phyloP scores from a whole-genome alignment of 345 rosid species.

The Adansonia digitata region DNA sequence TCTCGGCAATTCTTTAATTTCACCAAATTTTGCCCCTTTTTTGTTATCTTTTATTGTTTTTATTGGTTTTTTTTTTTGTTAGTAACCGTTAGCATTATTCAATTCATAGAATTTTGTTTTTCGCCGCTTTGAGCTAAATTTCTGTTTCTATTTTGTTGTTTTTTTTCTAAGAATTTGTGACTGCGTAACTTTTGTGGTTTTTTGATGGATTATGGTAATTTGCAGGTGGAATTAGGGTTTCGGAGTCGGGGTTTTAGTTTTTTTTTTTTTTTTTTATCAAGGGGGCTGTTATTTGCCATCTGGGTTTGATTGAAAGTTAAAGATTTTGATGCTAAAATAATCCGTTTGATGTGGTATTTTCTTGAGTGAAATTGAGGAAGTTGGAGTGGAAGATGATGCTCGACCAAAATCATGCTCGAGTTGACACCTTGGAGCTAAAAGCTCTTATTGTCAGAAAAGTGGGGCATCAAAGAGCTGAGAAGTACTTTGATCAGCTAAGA shows the following conservation, averaged over 20 bases:
- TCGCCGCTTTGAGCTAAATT: neutral
- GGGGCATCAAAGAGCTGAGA: conserved; percentile 70
- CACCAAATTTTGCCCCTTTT: neutral
- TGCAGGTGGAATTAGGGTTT: conserved; percentile 15
- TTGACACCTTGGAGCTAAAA: conserved; percentile 48
- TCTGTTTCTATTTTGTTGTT: neutral
- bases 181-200: neutral
- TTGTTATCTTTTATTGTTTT: neutral
- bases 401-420: conserved; percentile 26
- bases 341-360: neutral
- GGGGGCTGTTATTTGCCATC: conserved; percentile 19
- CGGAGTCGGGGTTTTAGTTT: neutral
- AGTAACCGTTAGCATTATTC: neutral
- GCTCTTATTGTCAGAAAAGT: conserved; percentile 42
- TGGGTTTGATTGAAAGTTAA: conserved; percentile 16
- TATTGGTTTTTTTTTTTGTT: neutral
- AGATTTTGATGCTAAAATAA: neutral
- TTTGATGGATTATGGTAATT: conserved; percentile 18
- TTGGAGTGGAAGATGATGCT: conserved; percentile 26
- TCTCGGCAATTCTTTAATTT: neutral
- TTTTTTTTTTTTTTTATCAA: neutral
- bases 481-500: conserved; percentile 67
- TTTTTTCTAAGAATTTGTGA: neutral
- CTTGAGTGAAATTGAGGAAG: conserved; percentile 10
- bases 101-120: neutral